Conservation (phyloP, 345 rosid genomes). For the Rhodamnia rubescens region DNA sequence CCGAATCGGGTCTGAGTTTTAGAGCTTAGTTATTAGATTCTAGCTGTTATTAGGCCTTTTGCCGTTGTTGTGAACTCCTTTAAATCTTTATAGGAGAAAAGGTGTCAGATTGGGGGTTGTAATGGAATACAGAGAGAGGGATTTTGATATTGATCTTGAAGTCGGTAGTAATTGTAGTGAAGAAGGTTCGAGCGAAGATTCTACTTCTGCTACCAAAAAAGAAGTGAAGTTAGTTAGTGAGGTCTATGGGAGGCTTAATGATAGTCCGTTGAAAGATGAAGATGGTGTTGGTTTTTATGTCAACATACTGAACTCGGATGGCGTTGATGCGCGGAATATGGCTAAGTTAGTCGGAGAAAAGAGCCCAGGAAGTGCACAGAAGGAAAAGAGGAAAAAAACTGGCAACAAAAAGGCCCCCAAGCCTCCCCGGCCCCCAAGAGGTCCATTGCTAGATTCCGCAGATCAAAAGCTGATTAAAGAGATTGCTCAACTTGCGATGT, state of each 20-base stretch:
- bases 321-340: constrained; percentile 7
- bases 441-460: constrained; percentile 73
- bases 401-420: constrained; percentile 51
- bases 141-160: constrained; percentile 63
- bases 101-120: not conserved
- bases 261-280: constrained; percentile 10
- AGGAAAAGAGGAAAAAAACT: constrained; percentile 41
- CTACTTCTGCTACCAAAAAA: constrained; percentile 6
- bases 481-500: constrained; percentile 68
- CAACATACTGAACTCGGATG: constrained; percentile 1
- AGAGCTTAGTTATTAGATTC: not conserved
- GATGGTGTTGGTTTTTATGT: constrained; percentile 13
- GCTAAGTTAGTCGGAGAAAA: constrained; percentile 21
- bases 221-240: constrained; percentile 9
- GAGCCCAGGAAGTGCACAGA: constrained; percentile 16
- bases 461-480: constrained; percentile 79
- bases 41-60: not conserved
- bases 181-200: constrained; percentile 18
- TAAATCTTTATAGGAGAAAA: constrained; percentile 3
- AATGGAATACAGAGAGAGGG: constrained; percentile 27
- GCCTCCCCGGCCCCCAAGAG: constrained; percentile 92
- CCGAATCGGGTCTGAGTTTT: not conserved
- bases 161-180: constrained; percentile 28
- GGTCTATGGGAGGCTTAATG: not conserved
- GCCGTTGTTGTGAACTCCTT: not conserved